Evolutionary conservation across 441 rosid species (phyloP).

Genomic region (Aleurites moluccanus): DNA sequence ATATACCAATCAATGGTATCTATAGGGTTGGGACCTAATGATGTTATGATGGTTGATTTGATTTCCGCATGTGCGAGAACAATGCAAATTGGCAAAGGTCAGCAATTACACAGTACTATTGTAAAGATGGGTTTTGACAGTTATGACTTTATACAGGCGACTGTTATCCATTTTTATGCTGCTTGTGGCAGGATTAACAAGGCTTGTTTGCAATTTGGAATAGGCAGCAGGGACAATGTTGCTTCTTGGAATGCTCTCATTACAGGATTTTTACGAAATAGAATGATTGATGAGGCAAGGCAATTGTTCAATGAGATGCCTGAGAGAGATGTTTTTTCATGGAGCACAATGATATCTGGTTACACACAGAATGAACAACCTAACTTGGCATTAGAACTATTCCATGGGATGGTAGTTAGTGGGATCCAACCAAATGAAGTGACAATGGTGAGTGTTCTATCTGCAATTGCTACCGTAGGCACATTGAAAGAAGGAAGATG

Average conservation of each 20-base stretch:
- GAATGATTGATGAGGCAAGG: constrained; percentile 58
- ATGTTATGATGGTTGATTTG: constrained; percentile 70
- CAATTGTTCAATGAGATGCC: constrained; percentile 56
- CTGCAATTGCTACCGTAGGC: constrained; percentile 62
- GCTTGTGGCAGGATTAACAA: constrained; percentile 51
- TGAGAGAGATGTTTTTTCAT: constrained; percentile 70
- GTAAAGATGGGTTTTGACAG: constrained; percentile 62
- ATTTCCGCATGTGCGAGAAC: constrained; percentile 66
- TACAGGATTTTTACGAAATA: constrained; percentile 58
- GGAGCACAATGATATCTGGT: constrained; percentile 86
- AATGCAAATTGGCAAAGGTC: constrained; percentile 39
- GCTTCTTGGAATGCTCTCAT: constrained; percentile 71
- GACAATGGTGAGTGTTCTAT: constrained; percentile 80
- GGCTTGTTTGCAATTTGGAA: constrained; percentile 63
- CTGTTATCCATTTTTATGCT: constrained; percentile 63
- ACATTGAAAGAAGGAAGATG: constrained; percentile 54
- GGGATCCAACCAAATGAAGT: constrained; percentile 62
- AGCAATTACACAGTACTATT: constrained; percentile 53
- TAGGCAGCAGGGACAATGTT: constrained; percentile 46
- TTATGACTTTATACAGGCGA: constrained; percentile 65
- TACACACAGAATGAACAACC: constrained; percentile 59
- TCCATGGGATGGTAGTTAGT: constrained; percentile 51
- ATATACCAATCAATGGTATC: constrained; percentile 52
- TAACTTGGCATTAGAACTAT: constrained; percentile 49
- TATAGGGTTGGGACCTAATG: constrained; percentile 49